Conservation (phyloP, 2,329 filamentous ascomycete genomes). For the Trichoderma sp. region DNA sequence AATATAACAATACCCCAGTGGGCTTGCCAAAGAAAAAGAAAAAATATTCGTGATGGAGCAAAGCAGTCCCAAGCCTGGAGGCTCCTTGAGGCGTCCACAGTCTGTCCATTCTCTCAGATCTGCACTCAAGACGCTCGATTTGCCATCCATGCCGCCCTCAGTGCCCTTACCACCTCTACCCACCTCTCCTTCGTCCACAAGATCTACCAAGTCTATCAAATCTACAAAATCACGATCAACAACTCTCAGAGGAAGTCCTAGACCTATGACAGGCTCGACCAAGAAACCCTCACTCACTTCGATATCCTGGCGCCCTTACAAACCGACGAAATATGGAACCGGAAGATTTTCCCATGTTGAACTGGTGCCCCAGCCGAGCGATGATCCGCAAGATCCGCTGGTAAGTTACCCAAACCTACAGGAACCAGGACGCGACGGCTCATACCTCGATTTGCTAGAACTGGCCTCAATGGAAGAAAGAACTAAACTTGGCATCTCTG, state of each 20-base stretch:
- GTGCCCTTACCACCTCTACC: constrained; percentile 23
- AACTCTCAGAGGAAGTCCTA: constrained; percentile 3
- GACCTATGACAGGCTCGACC: not conserved
- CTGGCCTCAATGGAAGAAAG: constrained; percentile 58
- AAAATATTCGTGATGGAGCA: constrained; percentile 23
- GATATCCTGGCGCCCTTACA: constrained; percentile 28
- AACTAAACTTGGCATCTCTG: constrained; percentile 49
- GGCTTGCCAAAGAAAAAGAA: not conserved
- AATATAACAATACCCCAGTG: not conserved
- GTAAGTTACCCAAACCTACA: constrained; percentile 40
- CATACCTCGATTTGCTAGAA: constrained; percentile 43
- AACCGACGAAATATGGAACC: constrained; percentile 50
- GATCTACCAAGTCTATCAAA: not conserved
- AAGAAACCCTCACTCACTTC: constrained; percentile 27
- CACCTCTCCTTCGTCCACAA: constrained; percentile 1
- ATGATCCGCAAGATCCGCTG: constrained; percentile 56
- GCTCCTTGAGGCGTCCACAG: constrained; percentile 13
- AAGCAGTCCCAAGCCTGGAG: not conserved
- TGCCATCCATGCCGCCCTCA: constrained; percentile 22
- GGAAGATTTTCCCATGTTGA: constrained; percentile 48
- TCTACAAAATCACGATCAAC: constrained; percentile 14
- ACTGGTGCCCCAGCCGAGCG: constrained; percentile 57
- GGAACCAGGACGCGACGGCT: not conserved
- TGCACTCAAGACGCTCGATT: constrained; percentile 7
- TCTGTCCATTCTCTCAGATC: constrained; percentile 24